A percentile compares a stretch with the other conserved stretches of the same genome.
Conservation (phyloP, 225 moss, liverwort and hornwort genomes). For the Pseudoscleropodium purum region DNA sequence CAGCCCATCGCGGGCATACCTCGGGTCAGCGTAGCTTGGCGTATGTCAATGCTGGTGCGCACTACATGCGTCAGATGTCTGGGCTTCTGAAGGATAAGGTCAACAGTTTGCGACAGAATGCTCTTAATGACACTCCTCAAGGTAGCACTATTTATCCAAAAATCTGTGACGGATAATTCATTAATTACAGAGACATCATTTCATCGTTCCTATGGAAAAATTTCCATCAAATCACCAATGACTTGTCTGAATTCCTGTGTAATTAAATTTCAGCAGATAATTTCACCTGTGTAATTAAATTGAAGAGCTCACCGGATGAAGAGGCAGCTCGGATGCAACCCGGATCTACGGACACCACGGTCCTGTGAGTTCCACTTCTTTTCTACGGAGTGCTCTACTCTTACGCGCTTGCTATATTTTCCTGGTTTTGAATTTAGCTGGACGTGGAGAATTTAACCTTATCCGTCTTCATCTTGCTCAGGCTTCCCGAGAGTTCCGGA, state of each 20-base stretch:
- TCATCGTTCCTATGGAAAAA: not conserved
- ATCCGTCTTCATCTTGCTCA: conserved; percentile 15
- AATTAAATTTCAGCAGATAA: conserved; percentile 64
- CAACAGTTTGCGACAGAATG: conserved; percentile 81
- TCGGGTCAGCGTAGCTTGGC: conserved; percentile 73
- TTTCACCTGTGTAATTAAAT: conserved; percentile 54
- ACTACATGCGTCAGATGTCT: conserved; percentile 97
- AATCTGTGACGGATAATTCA: not conserved
- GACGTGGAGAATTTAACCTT: not conserved
- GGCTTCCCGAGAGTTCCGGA: conserved; percentile 63
- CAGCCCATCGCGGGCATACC: conserved; percentile 67
- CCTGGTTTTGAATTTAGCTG: not conserved
- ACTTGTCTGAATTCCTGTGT: conserved; percentile 18
- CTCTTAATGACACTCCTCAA: conserved; percentile 57
- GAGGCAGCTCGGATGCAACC: conserved; percentile 70
- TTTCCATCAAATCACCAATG: not conserved
- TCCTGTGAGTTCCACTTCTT: conserved; percentile 43
- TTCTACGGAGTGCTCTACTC: not conserved
- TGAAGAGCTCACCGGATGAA: conserved; percentile 78
- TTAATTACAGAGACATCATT: not conserved
- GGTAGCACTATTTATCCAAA: conserved; percentile 35
- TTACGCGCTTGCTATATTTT: not conserved
- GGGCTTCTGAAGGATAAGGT: conserved; percentile 95
- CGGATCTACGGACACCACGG: conserved; percentile 55
- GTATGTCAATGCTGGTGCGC: conserved; percentile 95